Evolutionary conservation across 805 yeast species (phyloP).

Genomic region (Pichia insulana): DNA sequence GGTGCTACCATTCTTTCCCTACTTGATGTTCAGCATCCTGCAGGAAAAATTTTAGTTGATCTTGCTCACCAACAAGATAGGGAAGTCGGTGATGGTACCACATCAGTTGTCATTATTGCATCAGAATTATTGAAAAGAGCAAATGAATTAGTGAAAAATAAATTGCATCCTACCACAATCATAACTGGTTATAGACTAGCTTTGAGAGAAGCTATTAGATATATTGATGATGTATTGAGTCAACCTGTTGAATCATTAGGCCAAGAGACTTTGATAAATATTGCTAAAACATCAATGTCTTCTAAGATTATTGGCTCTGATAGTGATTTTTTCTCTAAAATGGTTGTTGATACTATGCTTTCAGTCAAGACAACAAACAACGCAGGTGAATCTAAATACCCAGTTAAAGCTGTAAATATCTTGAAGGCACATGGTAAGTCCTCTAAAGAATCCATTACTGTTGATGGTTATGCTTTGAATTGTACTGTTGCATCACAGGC

Average conservation of each 20-base stretch:
- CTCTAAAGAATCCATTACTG: conserved; percentile 73
- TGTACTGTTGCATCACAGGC: conserved; percentile 98
- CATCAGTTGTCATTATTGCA: conserved; percentile 94
- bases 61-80: conserved; percentile 98
- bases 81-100: conserved; percentile 90
- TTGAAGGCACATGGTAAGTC: conserved; percentile 96
- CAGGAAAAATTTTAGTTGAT: conserved; percentile 94
- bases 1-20: conserved; percentile 93
- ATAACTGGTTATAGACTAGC: conserved; percentile 95
- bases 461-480: conserved; percentile 91
- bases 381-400: conserved; percentile 85
- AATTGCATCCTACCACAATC: conserved; percentile 96
- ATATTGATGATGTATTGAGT: conserved; percentile 77
- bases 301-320: conserved; percentile 94
- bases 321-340: conserved; percentile 75
- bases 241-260: conserved; percentile 72
- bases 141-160: conserved; percentile 84
- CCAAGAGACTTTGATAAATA: conserved; percentile 75
- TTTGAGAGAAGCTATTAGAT: conserved; percentile 79
- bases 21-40: conserved; percentile 97
- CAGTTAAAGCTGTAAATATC: conserved; percentile 94
- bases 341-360: conserved; percentile 92
- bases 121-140: conserved; percentile 88
- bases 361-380: conserved; percentile 87
- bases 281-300: conserved; percentile 96